Base-by-base conservation (phyloP, 768 basidiomycete species). In the Trametes punicea region DNA sequence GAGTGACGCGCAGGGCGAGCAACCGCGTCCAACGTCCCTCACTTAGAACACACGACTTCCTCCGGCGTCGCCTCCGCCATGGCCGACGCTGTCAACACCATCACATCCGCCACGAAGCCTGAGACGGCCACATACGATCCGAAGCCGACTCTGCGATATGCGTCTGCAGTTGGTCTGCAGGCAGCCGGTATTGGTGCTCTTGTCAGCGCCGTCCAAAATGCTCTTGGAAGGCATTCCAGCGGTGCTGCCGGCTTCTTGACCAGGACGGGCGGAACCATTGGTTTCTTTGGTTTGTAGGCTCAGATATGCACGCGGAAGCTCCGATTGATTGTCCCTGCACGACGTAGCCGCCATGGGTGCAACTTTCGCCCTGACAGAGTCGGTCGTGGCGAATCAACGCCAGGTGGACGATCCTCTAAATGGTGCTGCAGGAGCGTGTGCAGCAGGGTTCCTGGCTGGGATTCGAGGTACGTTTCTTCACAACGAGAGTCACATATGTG, bases 371-470 rank as follows among this genome's bases (percentile, higher is more conserved):
- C 80, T 88, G 62, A 89, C 90, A 1, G 91, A 96, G 69, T 77
- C 90, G 6, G 73, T 78, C 26, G 83, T 90, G 20, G 90, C 91
- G 51, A 98, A 98, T 71, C 74, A 84, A 57, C 82, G 93, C 52
- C 78, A 83, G 71, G 84, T 75, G 61, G 79, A 92, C 60, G 95
- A 98, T 69, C 77, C 87, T 38, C 65, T 90, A 58, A 97, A 93
- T 65, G 88, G 89, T 46, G 87, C 87, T 42, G 83, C 83, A 48
- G 94, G 90, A 51, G 94, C 88, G 53, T 96, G 93, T 74, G 93
- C 93, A 45, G 93, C 93, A 48, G 94, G 94, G 42, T 93, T 96
- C 73, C 73, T 96, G 60, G 91, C 91, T 27, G 94, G 94, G 50
- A 72, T 95, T 54, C 81, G 90, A 76, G 80, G 91, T 93, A 65